Base-by-base conservation (phyloP, 2,329 filamentous ascomycete species). In the Penicillium occitanis region DNA sequence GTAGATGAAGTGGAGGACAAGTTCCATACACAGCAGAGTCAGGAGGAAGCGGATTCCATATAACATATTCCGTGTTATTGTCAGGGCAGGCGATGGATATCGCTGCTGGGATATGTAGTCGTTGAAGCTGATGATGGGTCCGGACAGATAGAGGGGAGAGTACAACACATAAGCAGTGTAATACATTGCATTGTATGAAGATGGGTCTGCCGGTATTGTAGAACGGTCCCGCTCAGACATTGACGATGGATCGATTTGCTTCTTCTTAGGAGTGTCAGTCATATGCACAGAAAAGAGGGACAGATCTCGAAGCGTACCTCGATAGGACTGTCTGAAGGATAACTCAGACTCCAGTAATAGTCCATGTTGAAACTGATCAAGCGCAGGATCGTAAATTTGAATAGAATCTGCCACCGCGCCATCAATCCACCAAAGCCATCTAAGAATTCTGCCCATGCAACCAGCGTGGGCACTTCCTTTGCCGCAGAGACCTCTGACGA, bases 301-400 rank as follows among this genome's bases (percentile, higher is more conserved):
- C 25, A 64, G 28, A 40, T 46, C n/a, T 33, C 14, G n/a, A 35
- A 57, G 79, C 87, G 76, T 87, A 98, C 95, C 89, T 98, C 94
- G 50, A 97, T 78, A 8, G 90, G 85, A 72, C 87, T 93, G 33
- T 85, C 80, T 28, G 83, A 82, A 46, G 85, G 81, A 66, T 87
- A 84, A 69, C 91, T 88, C 2, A 91, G 78, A 72, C 91, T 95
- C 94, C 95, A 99, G 77, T 96, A 94, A 76, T 96, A 93, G 79
- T 99, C 95, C 75, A 99, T 79, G 77, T 98, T 98, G 85, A 97
- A 99, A 76, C 94, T 97, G 72, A 99, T 93, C 58, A 98, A 83
- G 5, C 95, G 89, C 65, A 99, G 82, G 30, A 98, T 90, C 2
- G 94, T 97, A 68, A 99, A 88, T 74, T 99, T 99, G 84, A 99